Base-by-base conservation (phyloP, 148 eudicot species). In the Suaeda aralocaspica region DNA sequence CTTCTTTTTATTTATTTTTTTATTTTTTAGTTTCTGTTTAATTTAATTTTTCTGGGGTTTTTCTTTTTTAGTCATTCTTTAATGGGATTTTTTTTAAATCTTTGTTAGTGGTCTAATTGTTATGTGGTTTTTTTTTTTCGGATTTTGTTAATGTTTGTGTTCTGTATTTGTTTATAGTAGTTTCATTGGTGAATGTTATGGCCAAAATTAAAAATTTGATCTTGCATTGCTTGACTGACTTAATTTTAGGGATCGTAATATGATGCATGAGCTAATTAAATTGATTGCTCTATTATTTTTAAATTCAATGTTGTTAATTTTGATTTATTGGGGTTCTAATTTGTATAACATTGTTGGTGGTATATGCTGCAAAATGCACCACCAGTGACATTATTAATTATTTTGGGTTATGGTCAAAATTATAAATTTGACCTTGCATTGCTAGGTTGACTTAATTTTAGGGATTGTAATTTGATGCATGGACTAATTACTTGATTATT, bases 321-420 rank as follows among this genome's bases (percentile, higher is more conserved):
- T n/a, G n/a, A n/a, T 7, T 22, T 55, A 22, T 29, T 65, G 71
- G 64, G 57, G 5, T 72, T 18, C n/a, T 66, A 94, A n/a, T n/a
- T n/a, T n/a, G n/a, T n/a, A n/a, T n/a, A n/a, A n/a, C n/a, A n/a
- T n/a, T n/a, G n/a, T n/a, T n/a, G n/a, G n/a, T n/a, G n/a, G n/a
- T n/a, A n/a, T n/a, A n/a, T n/a, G n/a, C n/a, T n/a, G n/a, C n/a
- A n/a, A n/a, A n/a, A n/a, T n/a, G n/a, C n/a, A n/a, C n/a, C n/a
- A n/a, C n/a, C n/a, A n/a, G n/a, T n/a, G n/a, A n/a, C n/a, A n/a
- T n/a, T n/a, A n/a, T n/a, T n/a, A n/a, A n/a, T n/a, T n/a, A n/a
- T n/a, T n/a, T n/a, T n/a, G n/a, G n/a, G n/a, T n/a, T n/a, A n/a
- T n/a, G n/a, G n/a, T n/a, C n/a, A n/a, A n/a, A n/a, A n/a, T n/a